These are phyloP conservation scores for Penicillium oxalicum DNA, from an alignment of 2,329 filamentous ascomycete genomes.

Conservation along the genomic window DNA sequence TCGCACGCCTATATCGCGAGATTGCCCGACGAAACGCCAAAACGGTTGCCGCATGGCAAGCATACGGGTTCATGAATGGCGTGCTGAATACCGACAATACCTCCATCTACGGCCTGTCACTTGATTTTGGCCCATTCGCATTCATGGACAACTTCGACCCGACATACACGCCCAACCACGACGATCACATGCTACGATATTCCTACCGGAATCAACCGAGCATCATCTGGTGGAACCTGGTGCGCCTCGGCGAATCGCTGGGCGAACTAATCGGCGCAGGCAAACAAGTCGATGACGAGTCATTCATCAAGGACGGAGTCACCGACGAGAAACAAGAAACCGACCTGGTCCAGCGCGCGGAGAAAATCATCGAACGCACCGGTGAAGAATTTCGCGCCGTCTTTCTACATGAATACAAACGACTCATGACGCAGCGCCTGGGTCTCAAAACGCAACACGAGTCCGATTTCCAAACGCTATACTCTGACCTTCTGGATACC, in stretches of 20 bases:
- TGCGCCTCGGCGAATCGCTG: slow-evolving; percentile 80
- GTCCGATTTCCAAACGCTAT: slow-evolving; percentile 71
- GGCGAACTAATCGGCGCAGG: slow-evolving; percentile 84
- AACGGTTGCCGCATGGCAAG: slow-evolving; percentile 91
- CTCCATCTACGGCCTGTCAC: slow-evolving; percentile 76
- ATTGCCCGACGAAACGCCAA: slow-evolving; percentile 77
- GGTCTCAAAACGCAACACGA: slow-evolving; percentile 66
- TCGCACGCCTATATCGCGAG: slow-evolving; percentile 78
- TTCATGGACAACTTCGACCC: slow-evolving; percentile 98
- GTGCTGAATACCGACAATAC: slow-evolving; percentile 98
- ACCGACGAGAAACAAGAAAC: slow-evolving; percentile 57
- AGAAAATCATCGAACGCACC: slow-evolving; percentile 70
- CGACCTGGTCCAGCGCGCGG: slow-evolving; percentile 69
- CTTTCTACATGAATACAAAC: slow-evolving; percentile 85
- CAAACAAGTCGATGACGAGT: slow-evolving; percentile 60
- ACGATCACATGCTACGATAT: slow-evolving; percentile 82
- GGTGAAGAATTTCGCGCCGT: slow-evolving; percentile 85
- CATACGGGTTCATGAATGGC: slow-evolving; percentile 98
- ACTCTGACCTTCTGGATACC: slow-evolving; percentile 74
- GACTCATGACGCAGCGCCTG: slow-evolving; percentile 71
- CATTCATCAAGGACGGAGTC: slow-evolving; percentile 69
- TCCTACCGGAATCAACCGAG: slow-evolving; percentile 90
- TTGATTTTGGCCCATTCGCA: slow-evolving; percentile 95
- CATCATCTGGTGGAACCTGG: slow-evolving; percentile 98
- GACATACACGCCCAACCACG: slow-evolving; percentile 91